Conservation (phyloP, 1,284 basidiomycete genomes). For the Sphaerobolus stellatus region DNA sequence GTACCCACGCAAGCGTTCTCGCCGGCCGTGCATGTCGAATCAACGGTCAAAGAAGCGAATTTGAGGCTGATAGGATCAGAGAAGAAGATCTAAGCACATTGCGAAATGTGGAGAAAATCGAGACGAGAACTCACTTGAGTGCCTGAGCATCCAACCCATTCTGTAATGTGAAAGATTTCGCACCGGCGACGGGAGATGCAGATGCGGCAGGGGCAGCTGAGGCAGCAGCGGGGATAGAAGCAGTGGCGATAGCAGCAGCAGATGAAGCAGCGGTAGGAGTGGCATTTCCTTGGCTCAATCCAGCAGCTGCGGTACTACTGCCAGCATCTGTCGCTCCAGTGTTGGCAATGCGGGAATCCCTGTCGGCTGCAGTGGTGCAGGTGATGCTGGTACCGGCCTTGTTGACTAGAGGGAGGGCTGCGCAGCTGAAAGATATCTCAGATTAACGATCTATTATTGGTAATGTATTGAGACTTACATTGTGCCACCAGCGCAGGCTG, state of each 20-base stretch:
- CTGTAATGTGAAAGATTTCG: slow-evolving; percentile 37
- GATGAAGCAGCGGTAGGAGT: slow-evolving; percentile 16
- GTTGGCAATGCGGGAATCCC: slow-evolving; percentile 39
- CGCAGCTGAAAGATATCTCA: too few species aligned
- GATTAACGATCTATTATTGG: too few species aligned
- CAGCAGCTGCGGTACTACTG: slow-evolving; percentile 1
- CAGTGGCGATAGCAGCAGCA: slow-evolving; percentile 20
- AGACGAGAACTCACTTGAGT: too few species aligned
- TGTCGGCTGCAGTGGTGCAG: slow-evolving; percentile 46
- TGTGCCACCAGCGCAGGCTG: slow-evolving; percentile 40
- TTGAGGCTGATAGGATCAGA: too few species aligned
- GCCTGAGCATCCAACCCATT: slow-evolving; percentile 56
- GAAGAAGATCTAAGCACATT: too few species aligned
- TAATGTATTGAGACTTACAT: too few species aligned
- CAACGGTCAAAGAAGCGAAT: slow-evolving; percentile 43
- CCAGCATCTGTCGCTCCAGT: slow-evolving; percentile 48
- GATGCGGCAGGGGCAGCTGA: slow-evolving; percentile 7
- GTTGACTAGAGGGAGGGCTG: slow-evolving; percentile 61
- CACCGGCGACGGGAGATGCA: slow-evolving; percentile 22
- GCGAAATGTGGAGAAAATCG: too few species aligned
- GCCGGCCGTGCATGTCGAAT: slow-evolving; percentile 44
- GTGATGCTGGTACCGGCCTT: slow-evolving; percentile 48
- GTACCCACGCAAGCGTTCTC: slow-evolving; percentile 37
- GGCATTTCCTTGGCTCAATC: too few species aligned
- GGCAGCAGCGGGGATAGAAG: slow-evolving; percentile 7